Conservation (phyloP, 495 filamentous ascomycete species). For the Talaromyces proteolyticus region DNA sequence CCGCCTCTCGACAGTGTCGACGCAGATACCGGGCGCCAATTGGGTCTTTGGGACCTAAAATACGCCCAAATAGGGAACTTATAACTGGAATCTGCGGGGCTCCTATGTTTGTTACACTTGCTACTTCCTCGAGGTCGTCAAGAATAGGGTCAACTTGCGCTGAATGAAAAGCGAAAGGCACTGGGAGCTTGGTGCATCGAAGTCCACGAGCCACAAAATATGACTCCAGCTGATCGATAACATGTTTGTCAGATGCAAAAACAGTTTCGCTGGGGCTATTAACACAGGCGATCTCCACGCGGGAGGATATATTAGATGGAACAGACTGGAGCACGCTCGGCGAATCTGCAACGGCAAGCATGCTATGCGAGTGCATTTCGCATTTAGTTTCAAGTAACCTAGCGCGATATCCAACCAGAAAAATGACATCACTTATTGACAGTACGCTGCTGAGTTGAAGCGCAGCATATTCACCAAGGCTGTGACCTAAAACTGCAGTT, state of each 20-base stretch:
- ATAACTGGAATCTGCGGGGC: slow-evolving; percentile 4
- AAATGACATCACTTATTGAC: slow-evolving; percentile 67
- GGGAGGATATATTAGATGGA: background rate
- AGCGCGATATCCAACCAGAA: slow-evolving; percentile 18
- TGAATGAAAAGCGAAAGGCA: slow-evolving; percentile 52
- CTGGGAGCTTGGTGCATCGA: slow-evolving; percentile 36
- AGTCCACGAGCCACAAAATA: slow-evolving; percentile 26
- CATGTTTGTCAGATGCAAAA: slow-evolving; percentile 40
- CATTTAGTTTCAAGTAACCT: slow-evolving; percentile 14
- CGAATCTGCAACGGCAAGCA: slow-evolving; percentile 46
- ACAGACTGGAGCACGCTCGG: slow-evolving; percentile 25
- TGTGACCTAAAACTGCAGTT: too few species aligned
- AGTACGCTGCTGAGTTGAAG: slow-evolving; percentile 70
- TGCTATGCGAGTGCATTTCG: slow-evolving; percentile 19
- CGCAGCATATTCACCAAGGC: slow-evolving; percentile 84
- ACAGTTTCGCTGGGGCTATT: slow-evolving; percentile 59
- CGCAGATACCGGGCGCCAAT: slow-evolving; percentile 23
- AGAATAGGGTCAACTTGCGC: slow-evolving; percentile 46
- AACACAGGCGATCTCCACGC: slow-evolving; percentile 49
- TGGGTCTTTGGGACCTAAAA: slow-evolving; percentile 6
- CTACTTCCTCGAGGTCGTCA: slow-evolving; percentile 29
- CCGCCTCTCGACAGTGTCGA: slow-evolving; percentile 18
- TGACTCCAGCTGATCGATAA: slow-evolving; percentile 16
- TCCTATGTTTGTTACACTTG: too few species aligned
- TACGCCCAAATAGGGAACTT: background rate